These are phyloP conservation scores for Gossypioides kirkii DNA, from an alignment of 345 rosid species.

Conservation along the genomic window DNA sequence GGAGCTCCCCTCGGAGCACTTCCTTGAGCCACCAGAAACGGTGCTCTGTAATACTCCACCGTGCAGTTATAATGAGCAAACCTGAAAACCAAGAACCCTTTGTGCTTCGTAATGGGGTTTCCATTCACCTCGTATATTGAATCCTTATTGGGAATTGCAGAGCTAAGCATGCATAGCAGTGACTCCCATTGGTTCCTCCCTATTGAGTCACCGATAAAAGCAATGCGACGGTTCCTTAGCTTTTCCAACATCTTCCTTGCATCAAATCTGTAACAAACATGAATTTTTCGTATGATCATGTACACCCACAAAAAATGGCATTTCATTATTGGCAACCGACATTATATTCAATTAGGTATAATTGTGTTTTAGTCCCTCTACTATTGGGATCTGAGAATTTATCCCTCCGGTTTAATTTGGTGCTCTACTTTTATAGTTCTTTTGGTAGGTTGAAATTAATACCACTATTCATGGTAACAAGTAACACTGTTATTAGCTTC, in stretches of 20 bases:
- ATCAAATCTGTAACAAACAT: constrained; percentile 45
- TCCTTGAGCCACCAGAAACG: constrained; percentile 60
- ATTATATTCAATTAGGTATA: not conserved
- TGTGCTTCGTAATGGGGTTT: constrained; percentile 82
- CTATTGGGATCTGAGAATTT: no score
- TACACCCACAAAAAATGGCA: not conserved
- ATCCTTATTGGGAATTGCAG: constrained; percentile 49
- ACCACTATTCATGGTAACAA: no score
- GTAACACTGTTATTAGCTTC: no score
- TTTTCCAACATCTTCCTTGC: constrained; percentile 61
- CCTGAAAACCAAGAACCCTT: constrained; percentile 63
- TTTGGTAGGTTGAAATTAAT: no score
- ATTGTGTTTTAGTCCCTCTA: no score
- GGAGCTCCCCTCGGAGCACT: constrained; percentile 57
- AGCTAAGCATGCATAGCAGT: constrained; percentile 72
- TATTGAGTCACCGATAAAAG: constrained; percentile 81
- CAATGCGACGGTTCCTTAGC: constrained; percentile 55
- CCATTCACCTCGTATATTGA: constrained; percentile 69
- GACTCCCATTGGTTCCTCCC: constrained; percentile 98
- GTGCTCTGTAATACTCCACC: constrained; percentile 80
- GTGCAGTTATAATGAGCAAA: constrained; percentile 77
- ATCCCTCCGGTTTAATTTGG: no score
- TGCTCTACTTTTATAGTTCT: no score
- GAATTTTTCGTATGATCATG: not conserved
- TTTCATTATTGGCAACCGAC: not conserved